A percentile compares a stretch with the other conserved stretches of the same genome.
Conservation (phyloP, 768 basidiomycete species). For the Calvatia gigantea region DNA sequence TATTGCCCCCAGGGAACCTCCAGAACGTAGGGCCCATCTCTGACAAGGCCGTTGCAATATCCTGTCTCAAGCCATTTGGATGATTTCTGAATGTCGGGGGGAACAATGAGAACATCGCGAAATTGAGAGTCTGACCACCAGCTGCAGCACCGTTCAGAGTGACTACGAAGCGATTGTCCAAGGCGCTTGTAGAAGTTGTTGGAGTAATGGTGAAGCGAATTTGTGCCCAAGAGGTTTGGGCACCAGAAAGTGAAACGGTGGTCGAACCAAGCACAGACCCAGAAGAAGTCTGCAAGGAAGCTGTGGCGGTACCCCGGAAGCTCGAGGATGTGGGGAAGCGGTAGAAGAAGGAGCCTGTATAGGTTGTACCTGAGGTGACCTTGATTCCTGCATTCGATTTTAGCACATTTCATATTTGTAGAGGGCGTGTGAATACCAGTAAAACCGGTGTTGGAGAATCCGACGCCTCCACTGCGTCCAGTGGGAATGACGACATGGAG, state of each 20-base stretch:
- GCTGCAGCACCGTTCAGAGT: constrained; percentile 41
- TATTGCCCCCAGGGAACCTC: constrained; percentile 69
- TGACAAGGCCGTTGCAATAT: constrained; percentile 55
- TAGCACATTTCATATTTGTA: neutral
- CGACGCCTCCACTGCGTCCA: constrained; percentile 35
- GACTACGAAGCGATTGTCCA: constrained; percentile 50
- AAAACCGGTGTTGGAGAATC: constrained; percentile 58
- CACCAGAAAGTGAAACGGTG: constrained; percentile 33
- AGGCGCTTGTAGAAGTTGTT: constrained; percentile 32
- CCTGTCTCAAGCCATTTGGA: constrained; percentile 57
- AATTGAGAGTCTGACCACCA: constrained; percentile 44
- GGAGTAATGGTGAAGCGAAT: constrained; percentile 41
- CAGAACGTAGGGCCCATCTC: constrained; percentile 59
- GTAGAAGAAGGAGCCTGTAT: constrained; percentile 60
- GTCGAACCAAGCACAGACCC: constrained; percentile 42
- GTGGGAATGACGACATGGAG: constrained; percentile 46
- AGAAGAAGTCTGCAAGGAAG: constrained; percentile 42
- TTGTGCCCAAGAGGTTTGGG: constrained; percentile 49
- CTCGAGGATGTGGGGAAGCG: constrained; percentile 44
- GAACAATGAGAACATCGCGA: constrained; percentile 62
- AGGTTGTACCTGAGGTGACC: constrained; percentile 45
- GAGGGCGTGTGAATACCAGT: constrained; percentile 34
- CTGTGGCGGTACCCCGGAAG: constrained; percentile 36
- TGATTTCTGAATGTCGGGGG: constrained; percentile 65
- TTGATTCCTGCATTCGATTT: constrained; percentile 43